Conservation (phyloP, 23 red algal species). For the Chondrus crispus region DNA sequence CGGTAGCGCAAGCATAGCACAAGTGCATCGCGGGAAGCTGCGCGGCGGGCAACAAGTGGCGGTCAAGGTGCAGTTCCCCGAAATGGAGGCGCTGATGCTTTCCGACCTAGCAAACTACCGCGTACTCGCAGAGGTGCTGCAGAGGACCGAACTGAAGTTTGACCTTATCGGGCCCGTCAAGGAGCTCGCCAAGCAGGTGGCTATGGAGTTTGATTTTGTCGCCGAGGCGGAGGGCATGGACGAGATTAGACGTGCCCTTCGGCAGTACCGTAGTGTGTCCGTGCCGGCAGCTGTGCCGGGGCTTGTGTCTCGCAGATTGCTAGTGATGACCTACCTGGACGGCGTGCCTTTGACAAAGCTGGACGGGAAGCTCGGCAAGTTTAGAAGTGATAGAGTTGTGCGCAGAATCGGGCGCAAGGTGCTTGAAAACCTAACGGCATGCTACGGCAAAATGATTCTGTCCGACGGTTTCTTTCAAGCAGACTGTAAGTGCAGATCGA, state of each 20-base stretch:
- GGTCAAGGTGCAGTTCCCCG: constrained; percentile 78
- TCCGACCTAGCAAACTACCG: constrained; percentile 74
- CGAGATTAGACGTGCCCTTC: constrained; percentile 28
- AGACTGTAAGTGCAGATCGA: constrained; percentile 36
- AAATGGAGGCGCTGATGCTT: constrained; percentile 61
- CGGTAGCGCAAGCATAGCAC: constrained; percentile 48
- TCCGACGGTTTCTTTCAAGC: constrained; percentile 87
- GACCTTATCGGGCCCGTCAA: constrained; percentile 66
- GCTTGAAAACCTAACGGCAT: constrained; percentile 47
- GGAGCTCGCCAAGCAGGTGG: constrained; percentile 63
- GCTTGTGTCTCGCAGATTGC: constrained; percentile 38
- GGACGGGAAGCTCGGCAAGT: constrained; percentile 11
- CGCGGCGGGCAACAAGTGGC: constrained; percentile 35
- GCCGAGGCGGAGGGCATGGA: constrained; percentile 55
- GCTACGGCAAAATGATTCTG: constrained; percentile 89
- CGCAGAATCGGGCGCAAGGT: constrained; percentile 40
- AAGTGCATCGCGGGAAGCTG: constrained; percentile 34
- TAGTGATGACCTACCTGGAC: constrained; percentile 81
- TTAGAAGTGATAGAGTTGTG: background rate
- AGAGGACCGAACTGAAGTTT: constrained; percentile 74
- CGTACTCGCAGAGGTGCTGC: constrained; percentile 56
- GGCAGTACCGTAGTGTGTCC: background rate
- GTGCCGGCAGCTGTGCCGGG: constrained; percentile 50
- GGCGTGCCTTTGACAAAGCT: constrained; percentile 67
- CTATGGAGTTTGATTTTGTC: constrained; percentile 78